Conservation (phyloP, 441 rosid species). For the Codiaeum variegatum region DNA sequence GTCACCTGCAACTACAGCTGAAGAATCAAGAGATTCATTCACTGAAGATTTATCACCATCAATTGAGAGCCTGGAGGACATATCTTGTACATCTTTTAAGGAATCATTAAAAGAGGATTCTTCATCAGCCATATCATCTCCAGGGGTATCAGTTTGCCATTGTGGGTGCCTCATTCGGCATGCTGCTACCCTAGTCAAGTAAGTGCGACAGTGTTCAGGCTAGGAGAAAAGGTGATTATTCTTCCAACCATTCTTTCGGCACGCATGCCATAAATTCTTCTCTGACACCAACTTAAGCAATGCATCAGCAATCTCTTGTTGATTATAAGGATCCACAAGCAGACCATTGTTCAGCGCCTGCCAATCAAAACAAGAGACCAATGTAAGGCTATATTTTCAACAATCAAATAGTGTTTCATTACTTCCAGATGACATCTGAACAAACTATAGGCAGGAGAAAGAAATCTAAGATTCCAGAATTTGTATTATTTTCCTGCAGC, state of each 20-base stretch:
- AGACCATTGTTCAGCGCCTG: constrained; percentile 91
- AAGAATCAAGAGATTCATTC: constrained; percentile 50
- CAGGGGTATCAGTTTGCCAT: constrained; percentile 89
- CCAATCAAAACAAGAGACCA: constrained; percentile 10
- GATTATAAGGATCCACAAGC: constrained; percentile 93
- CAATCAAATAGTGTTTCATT: not conserved
- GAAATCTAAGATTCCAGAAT: not conserved
- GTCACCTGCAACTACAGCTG: constrained; percentile 35
- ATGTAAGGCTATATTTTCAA: not conserved
- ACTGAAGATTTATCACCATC: constrained; percentile 76
- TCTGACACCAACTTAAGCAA: constrained; percentile 86
- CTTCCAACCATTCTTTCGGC: constrained; percentile 91
- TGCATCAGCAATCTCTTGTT: constrained; percentile 80
- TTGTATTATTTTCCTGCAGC: not conserved
- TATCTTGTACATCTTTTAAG: constrained; percentile 83
- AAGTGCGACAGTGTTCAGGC: constrained; percentile 99
- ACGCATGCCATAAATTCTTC: constrained; percentile 83
- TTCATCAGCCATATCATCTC: constrained; percentile 52
- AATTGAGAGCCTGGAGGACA: constrained; percentile 88
- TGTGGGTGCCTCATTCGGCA: constrained; percentile 93
- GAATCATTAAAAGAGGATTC: constrained; percentile 81
- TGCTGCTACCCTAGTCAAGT: constrained; percentile 90
- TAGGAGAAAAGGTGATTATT: constrained; percentile 90
- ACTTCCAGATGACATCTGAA: not conserved
- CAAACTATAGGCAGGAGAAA: not conserved